Conservation (phyloP, 441 rosid species). For the Mallotus japonicus region DNA sequence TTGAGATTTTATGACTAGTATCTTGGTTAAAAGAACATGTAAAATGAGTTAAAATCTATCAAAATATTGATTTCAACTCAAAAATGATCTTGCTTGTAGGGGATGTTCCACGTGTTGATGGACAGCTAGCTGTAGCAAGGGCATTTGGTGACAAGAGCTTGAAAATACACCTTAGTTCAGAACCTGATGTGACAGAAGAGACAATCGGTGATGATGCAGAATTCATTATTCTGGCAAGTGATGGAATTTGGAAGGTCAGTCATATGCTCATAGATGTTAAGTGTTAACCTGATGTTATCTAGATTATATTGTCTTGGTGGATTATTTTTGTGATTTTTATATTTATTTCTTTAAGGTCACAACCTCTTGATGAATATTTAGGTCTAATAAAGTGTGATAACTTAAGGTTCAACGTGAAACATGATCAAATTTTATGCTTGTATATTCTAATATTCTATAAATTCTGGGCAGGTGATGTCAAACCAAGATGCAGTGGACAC, state of each 20-base stretch:
- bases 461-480: slow-evolving; percentile 59
- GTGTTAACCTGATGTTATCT: not conserved
- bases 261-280: slow-evolving; percentile 17
- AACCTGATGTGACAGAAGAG: slow-evolving; percentile 66
- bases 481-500: slow-evolving; percentile 82
- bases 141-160: slow-evolving; percentile 90
- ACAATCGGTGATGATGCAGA: slow-evolving; percentile 52
- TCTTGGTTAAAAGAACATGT: not conserved
- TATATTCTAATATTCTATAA: not conserved
- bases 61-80: slow-evolving; percentile 11
- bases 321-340: too few relatives aligned
- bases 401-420: not conserved
- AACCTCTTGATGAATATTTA: too few relatives aligned
- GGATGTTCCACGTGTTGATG: slow-evolving; percentile 91
- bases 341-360: too few relatives aligned
- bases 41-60: not conserved
- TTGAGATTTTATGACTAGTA: not conserved
- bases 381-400: too few relatives aligned
- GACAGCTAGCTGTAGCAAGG: slow-evolving; percentile 87
- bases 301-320: not conserved
- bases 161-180: slow-evolving; percentile 89
- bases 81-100: slow-evolving; percentile 77
- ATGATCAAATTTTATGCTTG: not conserved
- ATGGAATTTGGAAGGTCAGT: slow-evolving; percentile 90
- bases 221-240: slow-evolving; percentile 75